A percentile compares a stretch with the other conserved stretches of the same genome.
Evolutionary conservation across 495 filamentous ascomycete species (phyloP).

Genomic region (Wilcoxina mikolae): DNA sequence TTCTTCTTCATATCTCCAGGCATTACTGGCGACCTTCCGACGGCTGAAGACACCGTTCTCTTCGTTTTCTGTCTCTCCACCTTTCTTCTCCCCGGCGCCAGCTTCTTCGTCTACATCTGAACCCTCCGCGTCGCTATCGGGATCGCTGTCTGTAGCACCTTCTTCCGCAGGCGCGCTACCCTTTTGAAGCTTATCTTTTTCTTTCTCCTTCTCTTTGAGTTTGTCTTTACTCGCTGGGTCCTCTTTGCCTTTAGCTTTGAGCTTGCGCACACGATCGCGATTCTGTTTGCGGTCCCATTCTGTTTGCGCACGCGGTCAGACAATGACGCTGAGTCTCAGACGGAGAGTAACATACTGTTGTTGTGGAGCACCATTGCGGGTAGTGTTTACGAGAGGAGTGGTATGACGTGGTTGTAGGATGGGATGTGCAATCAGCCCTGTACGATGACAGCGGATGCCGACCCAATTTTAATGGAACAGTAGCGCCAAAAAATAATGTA

Average conservation of each 20-base stretch:
- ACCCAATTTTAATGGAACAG: no score
- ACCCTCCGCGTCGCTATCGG: constrained; percentile 6
- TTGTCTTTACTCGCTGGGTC: constrained; percentile 18
- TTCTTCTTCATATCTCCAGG: constrained; percentile 27
- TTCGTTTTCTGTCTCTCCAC: constrained; percentile 28
- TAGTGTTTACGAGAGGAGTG: no score
- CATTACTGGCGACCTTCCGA: constrained; percentile 22
- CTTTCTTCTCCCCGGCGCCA: constrained; percentile 28
- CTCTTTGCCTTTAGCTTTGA: constrained; percentile 29
- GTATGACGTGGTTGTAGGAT: no score
- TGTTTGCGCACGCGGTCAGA: constrained; percentile 32
- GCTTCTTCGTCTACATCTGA: constrained; percentile 26
- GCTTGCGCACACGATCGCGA: constrained; percentile 27
- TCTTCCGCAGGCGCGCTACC: no score
- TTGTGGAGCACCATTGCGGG: constrained; percentile 25
- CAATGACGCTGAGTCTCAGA: constrained; percentile 27
- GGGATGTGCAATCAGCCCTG: no score
- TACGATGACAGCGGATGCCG: no score
- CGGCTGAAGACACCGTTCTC: constrained; percentile 27
- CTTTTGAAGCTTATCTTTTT: constrained; percentile 27
- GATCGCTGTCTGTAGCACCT: constrained; percentile 12
- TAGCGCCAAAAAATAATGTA: no score
- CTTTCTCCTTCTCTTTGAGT: constrained; percentile 21
- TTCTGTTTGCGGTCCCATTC: constrained; percentile 36
- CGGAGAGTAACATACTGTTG: constrained; percentile 27